Evolutionary conservation across 1,284 basidiomycete genomes (phyloP).

Genomic region (Sporisorium graminicola): DNA sequence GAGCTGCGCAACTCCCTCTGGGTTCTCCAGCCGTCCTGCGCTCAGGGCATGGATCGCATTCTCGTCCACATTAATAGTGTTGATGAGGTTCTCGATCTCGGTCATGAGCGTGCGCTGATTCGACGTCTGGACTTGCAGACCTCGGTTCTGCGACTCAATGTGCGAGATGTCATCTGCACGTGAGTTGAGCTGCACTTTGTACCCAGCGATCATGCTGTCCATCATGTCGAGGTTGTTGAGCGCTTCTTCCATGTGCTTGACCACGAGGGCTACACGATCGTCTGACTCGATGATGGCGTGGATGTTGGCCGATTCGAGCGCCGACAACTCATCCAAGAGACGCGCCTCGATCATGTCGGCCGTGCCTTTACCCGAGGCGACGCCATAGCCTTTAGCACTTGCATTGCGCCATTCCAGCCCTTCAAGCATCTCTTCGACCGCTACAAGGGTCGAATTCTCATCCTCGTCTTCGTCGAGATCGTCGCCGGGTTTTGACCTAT

Average conservation of each 20-base stretch:
- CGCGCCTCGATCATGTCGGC: slow-evolving; percentile 68
- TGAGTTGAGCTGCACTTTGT: slow-evolving; percentile 65
- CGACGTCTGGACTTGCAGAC: slow-evolving; percentile 95
- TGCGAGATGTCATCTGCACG: slow-evolving; percentile 84
- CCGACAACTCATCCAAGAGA: slow-evolving; percentile 65
- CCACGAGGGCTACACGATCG: slow-evolving; percentile 83
- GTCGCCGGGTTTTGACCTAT: slow-evolving; percentile 4
- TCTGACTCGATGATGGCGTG: slow-evolving; percentile 96
- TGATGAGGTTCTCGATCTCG: slow-evolving; percentile 73
- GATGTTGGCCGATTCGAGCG: slow-evolving; percentile 79
- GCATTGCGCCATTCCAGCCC: slow-evolving; percentile 85
- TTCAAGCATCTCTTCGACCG: slow-evolving; percentile 95
- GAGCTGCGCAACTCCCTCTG: slow-evolving; percentile 77
- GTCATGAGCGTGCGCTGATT: slow-evolving; percentile 80
- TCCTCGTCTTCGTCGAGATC: slow-evolving; percentile 49
- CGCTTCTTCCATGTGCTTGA: slow-evolving; percentile 89
- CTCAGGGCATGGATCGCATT: slow-evolving; percentile 81
- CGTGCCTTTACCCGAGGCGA: slow-evolving; percentile 53
- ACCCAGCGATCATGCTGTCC: slow-evolving; percentile 68
- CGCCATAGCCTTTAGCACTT: slow-evolving; percentile 23
- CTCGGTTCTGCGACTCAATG: slow-evolving; percentile 96
- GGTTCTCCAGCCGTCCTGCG: slow-evolving; percentile 85
- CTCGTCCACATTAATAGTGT: slow-evolving; percentile 91
- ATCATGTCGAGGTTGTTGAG: slow-evolving; percentile 86
- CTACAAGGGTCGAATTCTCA: slow-evolving; percentile 62